Evolutionary conservation across 345 rosid genomes (phyloP).

Genomic region (Euphorbia pulcherrima): DNA sequence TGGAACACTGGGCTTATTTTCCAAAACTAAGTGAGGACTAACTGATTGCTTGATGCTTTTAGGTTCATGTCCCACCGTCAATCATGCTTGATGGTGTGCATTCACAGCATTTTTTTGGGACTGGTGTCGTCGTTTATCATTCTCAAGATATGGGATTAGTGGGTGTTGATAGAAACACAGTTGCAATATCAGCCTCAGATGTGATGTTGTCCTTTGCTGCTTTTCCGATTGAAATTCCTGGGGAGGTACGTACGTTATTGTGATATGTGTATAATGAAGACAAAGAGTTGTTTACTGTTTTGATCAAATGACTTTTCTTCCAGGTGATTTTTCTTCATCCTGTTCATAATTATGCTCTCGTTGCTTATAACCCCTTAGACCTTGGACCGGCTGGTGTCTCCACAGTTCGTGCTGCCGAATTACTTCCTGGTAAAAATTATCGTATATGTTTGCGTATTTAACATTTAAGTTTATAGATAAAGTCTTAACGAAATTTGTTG

Average conservation of each 20-base stretch:
- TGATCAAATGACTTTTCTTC: conserved; percentile 22
- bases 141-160: conserved; percentile 85
- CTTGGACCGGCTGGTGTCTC: conserved; percentile 70
- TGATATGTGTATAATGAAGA: background rate
- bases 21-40: no score
- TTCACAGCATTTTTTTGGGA: conserved; percentile 83
- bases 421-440: conserved; percentile 66
- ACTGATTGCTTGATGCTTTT: conserved; percentile 18
- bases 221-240: conserved; percentile 94
- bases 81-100: conserved; percentile 94
- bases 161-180: conserved; percentile 90
- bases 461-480: background rate
- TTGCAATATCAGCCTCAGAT: conserved; percentile 81
- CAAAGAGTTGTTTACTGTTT: conserved; percentile 5
- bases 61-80: conserved; percentile 96
- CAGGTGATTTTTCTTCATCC: conserved; percentile 98
- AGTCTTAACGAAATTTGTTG: background rate
- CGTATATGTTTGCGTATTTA: background rate
- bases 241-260: conserved; percentile 71
- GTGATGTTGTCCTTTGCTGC: conserved; percentile 97
- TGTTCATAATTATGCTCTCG: conserved; percentile 88
- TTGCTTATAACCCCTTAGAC: conserved; percentile 82
- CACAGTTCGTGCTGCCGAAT: conserved; percentile 79
- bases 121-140: conserved; percentile 85
- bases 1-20: no score